Evolutionary conservation across 2,329 filamentous ascomycete species (phyloP).

Genomic region (Hyphodiscus sp.): DNA sequence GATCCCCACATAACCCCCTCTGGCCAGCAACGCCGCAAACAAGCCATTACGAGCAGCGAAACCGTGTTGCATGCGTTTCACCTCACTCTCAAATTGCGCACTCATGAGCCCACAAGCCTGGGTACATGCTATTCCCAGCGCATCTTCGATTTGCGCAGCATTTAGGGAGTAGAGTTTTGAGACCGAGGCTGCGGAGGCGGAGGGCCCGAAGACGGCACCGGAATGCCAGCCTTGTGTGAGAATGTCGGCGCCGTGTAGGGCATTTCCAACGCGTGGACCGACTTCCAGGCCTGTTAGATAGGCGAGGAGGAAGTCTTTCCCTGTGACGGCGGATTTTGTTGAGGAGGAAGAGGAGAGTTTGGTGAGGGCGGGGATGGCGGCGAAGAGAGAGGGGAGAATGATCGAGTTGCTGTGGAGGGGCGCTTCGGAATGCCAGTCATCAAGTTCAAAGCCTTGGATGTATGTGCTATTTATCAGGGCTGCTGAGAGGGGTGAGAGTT

Average conservation of each 20-base stretch:
- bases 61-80: constrained; percentile 41
- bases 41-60: constrained; percentile 39
- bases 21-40: constrained; percentile 34
- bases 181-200: constrained; percentile 13
- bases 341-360: neutral
- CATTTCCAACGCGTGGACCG: constrained; percentile 33
- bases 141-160: constrained; percentile 17
- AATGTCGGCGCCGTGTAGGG: constrained; percentile 33
- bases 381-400: constrained; percentile 35
- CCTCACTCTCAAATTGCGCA: constrained; percentile 34
- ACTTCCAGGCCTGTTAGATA: constrained; percentile 36
- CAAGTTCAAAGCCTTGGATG: constrained; percentile 39
- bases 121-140: constrained; percentile 20
- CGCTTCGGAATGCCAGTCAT: constrained; percentile 37
- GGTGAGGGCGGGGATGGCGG: constrained; percentile 19
- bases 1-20: constrained; percentile 36
- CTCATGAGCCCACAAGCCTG: constrained; percentile 21
- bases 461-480: constrained; percentile 37
- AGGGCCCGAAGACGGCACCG: constrained; percentile 17
- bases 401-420: constrained; percentile 35
- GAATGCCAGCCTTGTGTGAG: constrained; percentile 30
- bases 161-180: constrained; percentile 13
- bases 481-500: constrained; percentile 33
- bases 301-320: constrained; percentile 29
- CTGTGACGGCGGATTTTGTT: constrained; percentile 16